A percentile compares a stretch with the other conserved stretches of the same genome.
Conservation (phyloP, 208 protist genomes). For the Willaertia magna region DNA sequence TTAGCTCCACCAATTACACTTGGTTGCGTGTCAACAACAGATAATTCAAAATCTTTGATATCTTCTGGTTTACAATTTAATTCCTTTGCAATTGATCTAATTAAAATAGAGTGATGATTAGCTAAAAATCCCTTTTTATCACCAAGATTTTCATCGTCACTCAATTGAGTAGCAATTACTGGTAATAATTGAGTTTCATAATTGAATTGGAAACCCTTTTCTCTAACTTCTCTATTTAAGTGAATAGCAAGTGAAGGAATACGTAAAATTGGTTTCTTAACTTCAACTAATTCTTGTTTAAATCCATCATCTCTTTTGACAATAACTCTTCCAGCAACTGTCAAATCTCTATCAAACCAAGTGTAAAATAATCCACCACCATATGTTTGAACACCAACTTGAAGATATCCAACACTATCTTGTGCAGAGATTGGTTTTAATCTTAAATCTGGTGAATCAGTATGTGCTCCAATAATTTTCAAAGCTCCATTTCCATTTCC, state of each 20-base stretch:
- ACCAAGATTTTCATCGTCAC: background rate
- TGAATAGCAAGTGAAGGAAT: slow-evolving; percentile 91
- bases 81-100: background rate
- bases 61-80: slow-evolving; percentile 42
- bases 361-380: slow-evolving; percentile 66
- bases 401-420: slow-evolving; percentile 6
- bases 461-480: slow-evolving; percentile 90
- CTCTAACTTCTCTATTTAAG: slow-evolving; percentile 52
- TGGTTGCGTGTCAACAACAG: slow-evolving; percentile 75
- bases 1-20: slow-evolving; percentile 66
- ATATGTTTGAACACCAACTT: slow-evolving; percentile 33
- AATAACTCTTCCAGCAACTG: slow-evolving; percentile 44
- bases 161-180: background rate
- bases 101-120: slow-evolving; percentile 3
- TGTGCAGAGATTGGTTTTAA: slow-evolving; percentile 35
- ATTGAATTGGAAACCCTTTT: slow-evolving; percentile 71
- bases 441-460: slow-evolving; percentile 78
- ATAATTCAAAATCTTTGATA: slow-evolving; percentile 88
- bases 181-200: slow-evolving; percentile 63
- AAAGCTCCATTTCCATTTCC: slow-evolving; percentile 48
- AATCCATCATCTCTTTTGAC: slow-evolving; percentile 24
- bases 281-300: slow-evolving; percentile 45
- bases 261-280: slow-evolving; percentile 75
- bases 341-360: slow-evolving; percentile 64
- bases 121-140: background rate